Base-by-base conservation (phyloP, 2,329 filamentous ascomycete species). In the Xylariaceae sp. region DNA sequence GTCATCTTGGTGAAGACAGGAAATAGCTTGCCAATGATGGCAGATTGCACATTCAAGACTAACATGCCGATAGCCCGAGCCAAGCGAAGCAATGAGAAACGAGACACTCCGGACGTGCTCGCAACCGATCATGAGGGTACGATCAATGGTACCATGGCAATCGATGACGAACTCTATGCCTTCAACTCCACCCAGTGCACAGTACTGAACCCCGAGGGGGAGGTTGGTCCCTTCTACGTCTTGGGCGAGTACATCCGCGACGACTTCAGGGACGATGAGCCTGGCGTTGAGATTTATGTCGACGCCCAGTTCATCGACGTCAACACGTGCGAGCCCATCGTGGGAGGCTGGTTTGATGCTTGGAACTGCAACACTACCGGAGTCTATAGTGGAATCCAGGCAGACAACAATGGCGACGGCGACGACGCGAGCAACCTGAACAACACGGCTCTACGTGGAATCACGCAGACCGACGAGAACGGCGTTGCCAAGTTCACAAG, bases 351-450 rank as follows among this genome's bases (percentile, higher is more conserved):
- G 6, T 31, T 48, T 15, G 49, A 52, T 22, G 35, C 46, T 32
- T 52, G 45, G 49, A 32, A 48, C 49, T 48, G 45, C 46, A 52
- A 52, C 42, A 14, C 49, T 2, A 52, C 49, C 15, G 49, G 49
- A 11, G 49, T 52, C 19, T 52, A 52, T 42, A 31, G 36, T 14
- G 49, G 45, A 3, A 42, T 52, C 15, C 33, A 36, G 33, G 15
- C 33, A 4, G 9, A 36, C 15, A 12, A 36, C 12, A 36, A 36
- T 15, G 33, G 33, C 33, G 10, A 47, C 7, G 45, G 45, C 15
- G 36, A 44, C 15, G 49, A 47, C 31, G 45, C 33, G 19, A 47
- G 31, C 38, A 47, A 47, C 17, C 17, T 48, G 11, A 22, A 52
- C 45, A 48, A 47, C 33, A 52, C 49, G 3, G 39, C 15, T 7